Evolutionary conservation across 2,329 filamentous ascomycete genomes (phyloP).

Genomic region (Hymenoscyphus scutula): DNA sequence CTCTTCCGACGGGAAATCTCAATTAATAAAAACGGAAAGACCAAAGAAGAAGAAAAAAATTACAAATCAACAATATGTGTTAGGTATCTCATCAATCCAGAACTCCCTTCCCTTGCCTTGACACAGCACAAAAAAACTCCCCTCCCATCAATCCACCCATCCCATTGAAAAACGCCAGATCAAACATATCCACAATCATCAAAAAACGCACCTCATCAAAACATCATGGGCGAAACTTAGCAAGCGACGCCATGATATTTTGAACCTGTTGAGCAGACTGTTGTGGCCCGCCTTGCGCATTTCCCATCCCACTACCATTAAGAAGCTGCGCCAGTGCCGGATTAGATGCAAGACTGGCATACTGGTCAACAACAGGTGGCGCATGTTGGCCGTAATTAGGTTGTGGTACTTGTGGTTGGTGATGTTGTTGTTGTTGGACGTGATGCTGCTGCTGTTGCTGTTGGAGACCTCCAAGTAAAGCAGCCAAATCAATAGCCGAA

Average conservation of each 20-base stretch:
- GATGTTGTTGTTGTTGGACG: conserved; percentile 18
- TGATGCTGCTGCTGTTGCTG: conserved; percentile 13
- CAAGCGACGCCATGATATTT: conserved; percentile 72
- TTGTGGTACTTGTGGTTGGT: conserved; percentile 31
- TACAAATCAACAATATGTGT: neutral
- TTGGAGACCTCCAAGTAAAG: conserved; percentile 34
- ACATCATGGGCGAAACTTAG: conserved; percentile 57
- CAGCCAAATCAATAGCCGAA: conserved; percentile 35
- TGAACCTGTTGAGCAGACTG: conserved; percentile 56
- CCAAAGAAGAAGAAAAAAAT: neutral
- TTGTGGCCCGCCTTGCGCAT: conserved; percentile 32
- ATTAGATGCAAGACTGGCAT: conserved; percentile 27
- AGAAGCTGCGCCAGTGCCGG: conserved; percentile 31
- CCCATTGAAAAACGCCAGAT: neutral
- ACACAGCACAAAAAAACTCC: neutral
- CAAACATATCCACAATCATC: neutral
- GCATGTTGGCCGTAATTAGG: conserved; percentile 37
- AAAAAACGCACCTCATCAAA: no score
- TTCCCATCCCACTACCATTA: conserved; percentile 25
- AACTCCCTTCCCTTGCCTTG: no score
- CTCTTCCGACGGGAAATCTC: no score
- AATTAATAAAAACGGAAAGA: neutral
- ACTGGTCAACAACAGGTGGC: conserved; percentile 30
- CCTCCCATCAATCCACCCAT: neutral
- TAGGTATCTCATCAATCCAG: conserved; percentile 1